These are phyloP conservation scores for Peronospora belbahrii DNA, from an alignment of 352 stramenopile genomes.

Conservation along the genomic window DNA sequence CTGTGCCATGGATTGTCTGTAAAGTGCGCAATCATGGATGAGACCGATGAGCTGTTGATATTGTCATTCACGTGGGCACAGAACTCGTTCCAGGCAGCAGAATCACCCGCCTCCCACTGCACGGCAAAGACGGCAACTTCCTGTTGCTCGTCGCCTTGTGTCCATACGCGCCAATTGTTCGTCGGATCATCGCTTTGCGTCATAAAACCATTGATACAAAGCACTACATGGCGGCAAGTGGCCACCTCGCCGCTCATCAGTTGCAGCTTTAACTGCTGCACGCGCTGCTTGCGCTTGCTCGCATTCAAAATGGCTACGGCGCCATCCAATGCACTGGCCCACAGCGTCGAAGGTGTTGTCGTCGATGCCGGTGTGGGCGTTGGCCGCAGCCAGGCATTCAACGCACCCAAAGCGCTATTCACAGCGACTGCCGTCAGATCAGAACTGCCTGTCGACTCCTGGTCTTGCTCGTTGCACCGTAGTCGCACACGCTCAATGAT, in stretches of 20 bases:
- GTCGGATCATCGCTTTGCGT: slow-evolving; percentile 61
- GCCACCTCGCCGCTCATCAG: slow-evolving; percentile 57
- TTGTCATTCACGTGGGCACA: slow-evolving; percentile 67
- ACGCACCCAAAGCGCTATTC: slow-evolving; percentile 50
- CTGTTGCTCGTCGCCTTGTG: slow-evolving; percentile 12
- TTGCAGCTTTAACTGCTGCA: slow-evolving; percentile 63
- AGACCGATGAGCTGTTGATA: slow-evolving; percentile 35
- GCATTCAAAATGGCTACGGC: slow-evolving; percentile 71
- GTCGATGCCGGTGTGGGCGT: slow-evolving; percentile 2
- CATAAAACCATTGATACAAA: slow-evolving; percentile 86
- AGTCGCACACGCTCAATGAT: slow-evolving; percentile 41
- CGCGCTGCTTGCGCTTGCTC: slow-evolving; percentile 43
- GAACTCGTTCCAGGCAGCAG: slow-evolving; percentile 69
- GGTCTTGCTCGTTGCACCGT: slow-evolving; percentile 45
- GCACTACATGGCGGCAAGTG: slow-evolving; percentile 47
- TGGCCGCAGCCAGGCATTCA: slow-evolving; percentile 61
- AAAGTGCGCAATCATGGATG: slow-evolving; percentile 65
- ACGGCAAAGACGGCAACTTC: slow-evolving; percentile 53
- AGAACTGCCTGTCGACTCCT: slow-evolving; percentile 35
- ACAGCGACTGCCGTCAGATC: slow-evolving; percentile 57
- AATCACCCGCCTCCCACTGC: slow-evolving; percentile 72
- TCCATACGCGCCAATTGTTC: slow-evolving; percentile 59
- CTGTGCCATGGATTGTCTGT: slow-evolving; percentile 80
- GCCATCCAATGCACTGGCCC: slow-evolving; percentile 64
- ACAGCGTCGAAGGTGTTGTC: slow-evolving; percentile 30